Evolutionary conservation across 495 filamentous ascomycete species (phyloP).

Genomic region (Aspergillus campestris): DNA sequence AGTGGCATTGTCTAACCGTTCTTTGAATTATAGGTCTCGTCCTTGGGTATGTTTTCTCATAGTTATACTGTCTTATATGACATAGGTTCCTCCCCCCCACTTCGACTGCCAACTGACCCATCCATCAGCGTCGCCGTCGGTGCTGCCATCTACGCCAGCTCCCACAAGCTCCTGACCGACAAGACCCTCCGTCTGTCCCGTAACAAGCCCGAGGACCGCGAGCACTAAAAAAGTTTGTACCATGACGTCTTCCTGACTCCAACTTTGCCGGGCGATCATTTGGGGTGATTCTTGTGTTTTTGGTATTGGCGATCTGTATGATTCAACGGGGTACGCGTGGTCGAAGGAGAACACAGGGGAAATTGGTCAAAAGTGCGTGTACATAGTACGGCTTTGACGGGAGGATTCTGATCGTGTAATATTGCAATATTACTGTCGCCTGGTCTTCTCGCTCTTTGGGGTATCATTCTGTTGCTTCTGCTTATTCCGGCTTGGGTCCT

Average conservation of each 20-base stretch:
- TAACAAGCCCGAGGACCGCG: conserved; percentile 41
- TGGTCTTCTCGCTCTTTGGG: conserved; percentile 6
- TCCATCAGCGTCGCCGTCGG: conserved; percentile 50
- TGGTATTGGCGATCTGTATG: conserved; percentile 27
- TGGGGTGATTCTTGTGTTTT: conserved; percentile 14
- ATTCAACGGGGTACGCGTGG: conserved; percentile 23
- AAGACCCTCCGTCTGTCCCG: conserved; percentile 76
- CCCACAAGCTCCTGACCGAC: conserved; percentile 75
- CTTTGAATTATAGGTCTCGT: conserved; percentile 59
- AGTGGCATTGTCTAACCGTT: conserved; percentile 13
- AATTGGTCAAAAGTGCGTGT: conserved; percentile 22
- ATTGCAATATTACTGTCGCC: conserved; percentile 25
- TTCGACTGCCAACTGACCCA: conserved; percentile 17
- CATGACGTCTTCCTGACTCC: conserved; percentile 27
- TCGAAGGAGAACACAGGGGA: conserved; percentile 15
- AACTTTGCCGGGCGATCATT: conserved; percentile 24
- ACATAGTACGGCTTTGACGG: conserved; percentile 33
- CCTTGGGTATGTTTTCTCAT: conserved; percentile 50
- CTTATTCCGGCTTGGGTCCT: conserved; percentile 70
- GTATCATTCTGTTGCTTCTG: background rate
- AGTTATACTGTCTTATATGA: conserved; percentile 10
- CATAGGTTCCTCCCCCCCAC: conserved; percentile 4
- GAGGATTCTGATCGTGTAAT: conserved; percentile 23
- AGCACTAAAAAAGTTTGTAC: conserved; percentile 36
- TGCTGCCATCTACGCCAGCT: conserved; percentile 71